phyloP scores from a whole-genome alignment of 768 basidiomycete genomes.

The Suillus subaureus region DNA sequence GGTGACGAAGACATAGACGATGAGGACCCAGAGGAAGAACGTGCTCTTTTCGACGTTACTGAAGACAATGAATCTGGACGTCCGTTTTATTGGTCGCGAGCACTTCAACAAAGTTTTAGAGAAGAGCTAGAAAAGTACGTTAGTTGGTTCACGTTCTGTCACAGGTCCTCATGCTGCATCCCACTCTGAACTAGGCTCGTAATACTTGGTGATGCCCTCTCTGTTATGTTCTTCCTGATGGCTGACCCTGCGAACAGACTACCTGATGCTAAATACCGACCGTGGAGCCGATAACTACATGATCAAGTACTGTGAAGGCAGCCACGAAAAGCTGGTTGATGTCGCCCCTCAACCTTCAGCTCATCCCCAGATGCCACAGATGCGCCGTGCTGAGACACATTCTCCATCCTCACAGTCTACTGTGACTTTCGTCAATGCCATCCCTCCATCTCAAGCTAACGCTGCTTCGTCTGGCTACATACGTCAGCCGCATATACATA shows the following conservation, averaged over 20 bases:
- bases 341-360: conserved; percentile 75
- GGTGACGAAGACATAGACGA: conserved; percentile 77
- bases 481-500: conserved; percentile 79
- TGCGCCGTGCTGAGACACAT: conserved; percentile 53
- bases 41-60: conserved; percentile 64
- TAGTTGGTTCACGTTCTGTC: conserved; percentile 1
- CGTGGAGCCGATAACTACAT: conserved; percentile 87
- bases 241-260: conserved; percentile 50
- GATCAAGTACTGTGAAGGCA: conserved; percentile 88
- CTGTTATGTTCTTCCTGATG: background rate
- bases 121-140: conserved; percentile 87
- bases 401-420: conserved; percentile 41
- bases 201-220: conserved; percentile 59
- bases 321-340: conserved; percentile 79
- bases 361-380: conserved; percentile 67
- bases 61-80: conserved; percentile 56
- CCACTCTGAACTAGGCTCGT: conserved; percentile 58
- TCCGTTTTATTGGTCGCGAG: conserved; percentile 83
- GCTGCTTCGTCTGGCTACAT: conserved; percentile 45
- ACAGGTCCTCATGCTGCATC: conserved; percentile 13
- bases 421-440: conserved; percentile 41
- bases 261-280: conserved; percentile 92
- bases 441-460: conserved; percentile 38
- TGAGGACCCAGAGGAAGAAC: conserved; percentile 74
- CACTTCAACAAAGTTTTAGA: conserved; percentile 78